phyloP scores from a whole-genome alignment of 2,329 filamentous ascomycete genomes.

The Sporothrix protearum region DNA sequence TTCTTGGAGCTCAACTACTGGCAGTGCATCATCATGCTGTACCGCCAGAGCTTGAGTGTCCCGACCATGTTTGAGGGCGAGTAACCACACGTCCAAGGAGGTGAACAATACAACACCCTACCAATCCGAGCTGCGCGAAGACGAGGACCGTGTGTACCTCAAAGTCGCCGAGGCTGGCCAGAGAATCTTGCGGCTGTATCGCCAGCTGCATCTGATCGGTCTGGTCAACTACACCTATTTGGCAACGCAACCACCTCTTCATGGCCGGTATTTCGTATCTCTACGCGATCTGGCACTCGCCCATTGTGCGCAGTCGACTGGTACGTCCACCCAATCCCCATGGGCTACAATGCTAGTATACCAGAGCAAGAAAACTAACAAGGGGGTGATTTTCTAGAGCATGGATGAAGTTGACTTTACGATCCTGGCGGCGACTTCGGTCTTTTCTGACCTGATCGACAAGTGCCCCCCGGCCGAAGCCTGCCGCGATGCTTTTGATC shows the following conservation, averaged over 20 bases:
- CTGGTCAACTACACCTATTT: constrained; percentile 95
- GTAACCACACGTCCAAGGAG: constrained; percentile 62
- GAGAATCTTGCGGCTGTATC: constrained; percentile 84
- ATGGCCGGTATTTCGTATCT: constrained; percentile 96
- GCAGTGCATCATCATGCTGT: constrained; percentile 95
- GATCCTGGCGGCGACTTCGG: constrained; percentile 85
- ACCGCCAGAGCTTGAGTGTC: constrained; percentile 83
- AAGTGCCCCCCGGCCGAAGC: constrained; percentile 95
- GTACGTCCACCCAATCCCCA: constrained; percentile 49
- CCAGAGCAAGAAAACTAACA: neutral
- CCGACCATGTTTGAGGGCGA: constrained; percentile 81
- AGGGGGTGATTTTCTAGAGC: constrained; percentile 52
- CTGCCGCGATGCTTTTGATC: constrained; percentile 88
- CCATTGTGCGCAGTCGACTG: constrained; percentile 77
- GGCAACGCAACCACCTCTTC: constrained; percentile 93
- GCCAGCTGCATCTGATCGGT: constrained; percentile 80
- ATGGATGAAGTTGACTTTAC: constrained; percentile 98
- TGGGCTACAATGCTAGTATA: neutral
- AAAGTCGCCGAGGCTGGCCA: constrained; percentile 95
- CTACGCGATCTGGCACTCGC: constrained; percentile 96
- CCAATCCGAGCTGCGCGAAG: constrained; percentile 65
- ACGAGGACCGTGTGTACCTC: constrained; percentile 87
- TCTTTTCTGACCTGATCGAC: constrained; percentile 84
- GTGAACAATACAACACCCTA: constrained; percentile 61
- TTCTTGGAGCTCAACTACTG: constrained; percentile 96